phyloP scores from a whole-genome alignment of 179 eudicot genomes.

The Actinidia chinensis region DNA sequence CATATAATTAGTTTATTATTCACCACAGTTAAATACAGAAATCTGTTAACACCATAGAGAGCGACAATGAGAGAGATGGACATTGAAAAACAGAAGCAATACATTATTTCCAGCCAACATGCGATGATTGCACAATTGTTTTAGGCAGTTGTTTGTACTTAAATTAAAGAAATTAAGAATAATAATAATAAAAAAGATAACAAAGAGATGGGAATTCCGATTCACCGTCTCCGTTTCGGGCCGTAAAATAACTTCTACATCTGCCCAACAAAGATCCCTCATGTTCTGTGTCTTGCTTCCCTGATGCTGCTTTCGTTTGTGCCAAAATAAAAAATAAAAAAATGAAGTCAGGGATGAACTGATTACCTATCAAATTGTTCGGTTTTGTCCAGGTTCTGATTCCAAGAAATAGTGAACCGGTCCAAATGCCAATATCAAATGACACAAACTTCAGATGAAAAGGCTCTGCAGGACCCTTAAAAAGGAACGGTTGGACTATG shows the following conservation, averaged over 20 bases:
- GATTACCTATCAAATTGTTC: no score
- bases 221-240: constrained; percentile 23
- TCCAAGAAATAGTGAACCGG: background rate
- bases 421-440: background rate
- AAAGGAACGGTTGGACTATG: no score
- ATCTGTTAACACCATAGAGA: background rate
- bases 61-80: background rate
- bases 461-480: background rate
- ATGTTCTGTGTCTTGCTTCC: constrained; percentile 5
- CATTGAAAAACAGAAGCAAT: constrained; percentile 13
- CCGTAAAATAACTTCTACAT: constrained; percentile 36
- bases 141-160: constrained; percentile 20
- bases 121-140: constrained; percentile 27
- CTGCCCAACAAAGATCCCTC: constrained; percentile 38
- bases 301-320: constrained; percentile 66
- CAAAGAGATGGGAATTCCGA: constrained; percentile 16
- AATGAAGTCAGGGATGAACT: no score
- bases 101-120: constrained; percentile 34
- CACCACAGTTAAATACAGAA: background rate
- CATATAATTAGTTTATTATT: background rate
- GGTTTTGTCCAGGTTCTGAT: no score
- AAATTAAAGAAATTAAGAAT: constrained; percentile 26
- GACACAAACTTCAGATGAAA: background rate
- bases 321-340: constrained; percentile 22
- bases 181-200: constrained; percentile 11